A percentile compares a stretch with the other conserved stretches of the same genome.
These are phyloP conservation scores for Diaporthe vexans DNA, from an alignment of 2,329 filamentous ascomycete genomes.

Conservation along the genomic window DNA sequence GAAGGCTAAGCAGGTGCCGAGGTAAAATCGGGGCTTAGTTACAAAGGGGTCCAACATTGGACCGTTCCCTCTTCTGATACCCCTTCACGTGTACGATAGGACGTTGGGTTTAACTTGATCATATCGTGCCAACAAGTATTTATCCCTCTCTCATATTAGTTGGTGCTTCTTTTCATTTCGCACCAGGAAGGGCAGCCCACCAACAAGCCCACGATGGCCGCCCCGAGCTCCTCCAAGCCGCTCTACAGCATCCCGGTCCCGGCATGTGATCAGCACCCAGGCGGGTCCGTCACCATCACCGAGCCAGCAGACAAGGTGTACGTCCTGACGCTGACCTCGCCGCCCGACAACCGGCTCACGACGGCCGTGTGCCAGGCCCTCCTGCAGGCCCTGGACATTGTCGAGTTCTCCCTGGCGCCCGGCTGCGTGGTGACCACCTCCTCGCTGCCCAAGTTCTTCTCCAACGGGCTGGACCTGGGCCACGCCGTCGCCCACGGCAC, in stretches of 20 bases:
- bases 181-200: not conserved
- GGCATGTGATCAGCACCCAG: constrained; percentile 58
- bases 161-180: no score
- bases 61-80: not conserved
- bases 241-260: constrained; percentile 74
- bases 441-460: constrained; percentile 83
- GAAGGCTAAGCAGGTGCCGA: constrained; percentile 10
- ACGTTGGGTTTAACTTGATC: not conserved
- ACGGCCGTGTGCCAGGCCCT: constrained; percentile 77
- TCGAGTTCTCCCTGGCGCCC: constrained; percentile 76
- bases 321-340: constrained; percentile 78
- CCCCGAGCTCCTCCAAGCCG: constrained; percentile 44
- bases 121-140: not conserved
- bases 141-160: not conserved
- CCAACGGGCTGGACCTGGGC: constrained; percentile 84
- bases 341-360: constrained; percentile 83
- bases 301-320: constrained; percentile 74
- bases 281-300: constrained; percentile 74
- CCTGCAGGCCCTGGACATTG: constrained; percentile 79
- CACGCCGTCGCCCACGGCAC: constrained; percentile 70
- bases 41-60: constrained; percentile 1
- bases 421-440: constrained; percentile 85
- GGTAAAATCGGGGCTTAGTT: constrained; percentile 14
- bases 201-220: constrained; percentile 45
- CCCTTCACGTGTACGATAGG: no score